Conservation (phyloP, 2,329 filamentous ascomycete species). For the Ambrosiella cleistominuta region DNA sequence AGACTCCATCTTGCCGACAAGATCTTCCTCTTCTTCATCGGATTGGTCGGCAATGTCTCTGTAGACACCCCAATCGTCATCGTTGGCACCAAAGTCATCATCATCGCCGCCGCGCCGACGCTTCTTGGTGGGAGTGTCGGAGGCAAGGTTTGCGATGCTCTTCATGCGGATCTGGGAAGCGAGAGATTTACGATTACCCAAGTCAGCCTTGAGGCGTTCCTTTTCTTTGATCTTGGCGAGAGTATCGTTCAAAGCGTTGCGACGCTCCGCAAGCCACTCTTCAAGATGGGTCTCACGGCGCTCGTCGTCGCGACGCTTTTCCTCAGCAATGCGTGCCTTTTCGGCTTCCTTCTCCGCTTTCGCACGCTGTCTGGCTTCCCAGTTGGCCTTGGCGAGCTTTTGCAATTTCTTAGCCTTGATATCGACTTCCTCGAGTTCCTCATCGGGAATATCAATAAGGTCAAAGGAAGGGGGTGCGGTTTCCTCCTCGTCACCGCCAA, state of each 20-base stretch:
- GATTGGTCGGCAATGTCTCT: slow-evolving; percentile 76
- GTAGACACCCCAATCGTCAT: slow-evolving; percentile 97
- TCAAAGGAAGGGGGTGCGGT: slow-evolving; percentile 73
- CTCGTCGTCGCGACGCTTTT: slow-evolving; percentile 68
- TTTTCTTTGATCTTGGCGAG: slow-evolving; percentile 82
- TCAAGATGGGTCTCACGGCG: slow-evolving; percentile 71
- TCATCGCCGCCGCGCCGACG: slow-evolving; percentile 76
- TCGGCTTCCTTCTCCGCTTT: slow-evolving; percentile 93
- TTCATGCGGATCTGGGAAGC: slow-evolving; percentile 98
- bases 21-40: slow-evolving; percentile 79
- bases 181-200: slow-evolving; percentile 90
- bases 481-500: slow-evolving; percentile 66
- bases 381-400: slow-evolving; percentile 79
- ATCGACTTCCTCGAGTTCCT: slow-evolving; percentile 78
- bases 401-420: slow-evolving; percentile 89
- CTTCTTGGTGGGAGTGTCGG: slow-evolving; percentile 72
- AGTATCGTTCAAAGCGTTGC: slow-evolving; percentile 49
- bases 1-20: slow-evolving; percentile 51
- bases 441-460: slow-evolving; percentile 74
- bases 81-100: slow-evolving; percentile 90
- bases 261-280: slow-evolving; percentile 69
- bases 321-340: slow-evolving; percentile 66
- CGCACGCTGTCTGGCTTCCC: slow-evolving; percentile 81
- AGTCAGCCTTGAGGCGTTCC: slow-evolving; percentile 79
- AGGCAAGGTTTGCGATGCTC: slow-evolving; percentile 85